phyloP scores from a whole-genome alignment of 768 basidiomycete genomes.

The Phanerodontia chrysosporium region DNA sequence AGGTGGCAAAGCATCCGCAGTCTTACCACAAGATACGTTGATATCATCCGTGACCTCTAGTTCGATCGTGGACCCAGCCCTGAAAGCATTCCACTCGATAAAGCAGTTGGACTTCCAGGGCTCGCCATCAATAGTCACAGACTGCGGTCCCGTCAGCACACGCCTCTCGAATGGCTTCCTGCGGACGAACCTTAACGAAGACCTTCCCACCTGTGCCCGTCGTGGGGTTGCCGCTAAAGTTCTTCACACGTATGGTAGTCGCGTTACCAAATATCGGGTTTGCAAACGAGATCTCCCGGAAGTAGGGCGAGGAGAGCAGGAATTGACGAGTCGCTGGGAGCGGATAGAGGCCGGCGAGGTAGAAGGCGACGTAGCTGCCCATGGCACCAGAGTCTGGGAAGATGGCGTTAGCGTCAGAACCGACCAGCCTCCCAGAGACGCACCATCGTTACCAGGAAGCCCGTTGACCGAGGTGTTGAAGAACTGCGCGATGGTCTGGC shows the following conservation, averaged over 20 bases:
- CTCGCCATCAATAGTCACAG: constrained; percentile 51
- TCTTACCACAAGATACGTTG: constrained; percentile 46
- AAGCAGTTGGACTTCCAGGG: constrained; percentile 62
- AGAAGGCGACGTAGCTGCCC: constrained; percentile 58
- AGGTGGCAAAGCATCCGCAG: constrained; percentile 45
- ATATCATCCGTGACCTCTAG: constrained; percentile 53
- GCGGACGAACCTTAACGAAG: constrained; percentile 46
- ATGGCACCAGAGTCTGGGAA: constrained; percentile 38
- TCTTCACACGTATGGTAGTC: constrained; percentile 47
- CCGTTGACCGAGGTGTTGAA: constrained; percentile 56
- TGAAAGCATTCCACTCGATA: constrained; percentile 64
- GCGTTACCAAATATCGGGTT: constrained; percentile 52
- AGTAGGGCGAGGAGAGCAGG: constrained; percentile 59
- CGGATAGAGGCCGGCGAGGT: constrained; percentile 58
- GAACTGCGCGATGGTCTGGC: constrained; percentile 50
- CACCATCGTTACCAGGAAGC: constrained; percentile 64
- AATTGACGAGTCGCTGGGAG: constrained; percentile 57
- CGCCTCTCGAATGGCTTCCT: neutral
- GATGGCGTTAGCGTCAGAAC: neutral
- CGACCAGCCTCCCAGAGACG: constrained; percentile 6
- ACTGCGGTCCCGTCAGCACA: constrained; percentile 30
- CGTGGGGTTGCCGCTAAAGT: constrained; percentile 49
- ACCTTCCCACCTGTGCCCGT: constrained; percentile 50
- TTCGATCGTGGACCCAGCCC: constrained; percentile 46
- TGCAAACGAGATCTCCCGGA: constrained; percentile 55